Evolutionary conservation across 2,329 filamentous ascomycete species (phyloP), one percentile per base, ranked within the genome.

Genomic region (Sporothrix schenckii): DNA sequence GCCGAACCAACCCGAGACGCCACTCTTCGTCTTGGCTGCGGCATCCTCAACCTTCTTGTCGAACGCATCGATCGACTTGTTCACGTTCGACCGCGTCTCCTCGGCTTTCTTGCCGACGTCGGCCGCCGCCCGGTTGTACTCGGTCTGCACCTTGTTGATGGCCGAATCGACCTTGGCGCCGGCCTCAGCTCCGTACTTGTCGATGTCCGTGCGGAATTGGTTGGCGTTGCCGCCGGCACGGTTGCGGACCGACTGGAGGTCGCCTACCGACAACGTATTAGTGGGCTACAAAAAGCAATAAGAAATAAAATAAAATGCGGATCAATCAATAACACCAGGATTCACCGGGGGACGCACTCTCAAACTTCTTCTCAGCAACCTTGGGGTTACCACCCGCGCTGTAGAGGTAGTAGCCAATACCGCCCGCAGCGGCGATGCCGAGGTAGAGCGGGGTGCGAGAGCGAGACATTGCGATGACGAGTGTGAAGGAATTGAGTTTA

Each of bases 321-420:
- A 16, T 16, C 5, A 34, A 34, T 44, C 41, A 44, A 16, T 14
- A 5, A 16, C 41, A 16, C 41, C 13, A 24, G 27, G 13, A 19
- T 34, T 7, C 34, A 34, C 7, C 19, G 19, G 39, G 58, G 21
- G 30, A 83, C 89, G 60, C 83, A 97, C 94, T 87, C 84, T 97
- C 92, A 75, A 92, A 86, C 80, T 95, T 85, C 85, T 94, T 92
- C 86, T 93, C 88, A n/a, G 94, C 94, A 66, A 87, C 88, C 80
- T 91, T 92, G 67, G 92, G 86, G 79, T 89, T 87, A 71, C 94
- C 94, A 72, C 94, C 94, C 19, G 94, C 91, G 67, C 82, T 85
- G 85, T 97, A 99, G 73, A 98, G 87, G 84, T 98, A 98, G 86
- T 97, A 98, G 56, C 91, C 93, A 71, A 89, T 83, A 74, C 89